Percentiles rank a stretch among this genome's conserved stretches.
phyloP scores from a whole-genome alignment of 805 yeast species.

The Wickerhamiella qilinensis region DNA sequence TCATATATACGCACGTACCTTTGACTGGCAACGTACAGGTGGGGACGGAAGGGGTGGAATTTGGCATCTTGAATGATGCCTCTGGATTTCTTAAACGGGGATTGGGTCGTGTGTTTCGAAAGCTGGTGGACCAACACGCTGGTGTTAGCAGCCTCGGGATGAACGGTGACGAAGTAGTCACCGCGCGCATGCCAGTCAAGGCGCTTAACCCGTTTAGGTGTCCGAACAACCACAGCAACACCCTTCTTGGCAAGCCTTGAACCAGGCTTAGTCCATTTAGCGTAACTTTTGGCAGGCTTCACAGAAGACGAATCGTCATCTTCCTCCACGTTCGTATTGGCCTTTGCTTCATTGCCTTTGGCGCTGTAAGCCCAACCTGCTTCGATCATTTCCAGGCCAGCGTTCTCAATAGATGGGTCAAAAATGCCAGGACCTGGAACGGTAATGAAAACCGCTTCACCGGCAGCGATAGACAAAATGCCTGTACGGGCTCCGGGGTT shows the following conservation, averaged over 20 bases:
- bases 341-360: constrained; percentile 17
- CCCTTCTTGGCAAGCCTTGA: constrained; percentile 44
- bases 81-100: constrained; percentile 84
- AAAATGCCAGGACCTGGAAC: constrained; percentile 70
- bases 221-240: constrained; percentile 54
- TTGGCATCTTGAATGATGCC: constrained; percentile 93
- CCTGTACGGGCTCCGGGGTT: constrained; percentile 64
- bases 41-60: constrained; percentile 94
- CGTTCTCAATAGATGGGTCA: constrained; percentile 74
- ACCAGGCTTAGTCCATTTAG: constrained; percentile 72
- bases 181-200: constrained; percentile 95
- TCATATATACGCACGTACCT: constrained; percentile 84
- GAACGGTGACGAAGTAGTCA: constrained; percentile 89
- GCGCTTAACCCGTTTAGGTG: constrained; percentile 52
- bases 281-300: constrained; percentile 21
- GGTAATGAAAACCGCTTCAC: constrained; percentile 58
- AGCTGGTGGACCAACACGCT: constrained; percentile 89
- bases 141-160: constrained; percentile 81
- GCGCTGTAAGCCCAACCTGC: constrained; percentile 79
- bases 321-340: constrained; percentile 14
- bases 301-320: constrained; percentile 21
- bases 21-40: constrained; percentile 84
- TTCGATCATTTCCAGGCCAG: constrained; percentile 63
- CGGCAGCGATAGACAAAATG: constrained; percentile 71
- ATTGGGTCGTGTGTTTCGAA: constrained; percentile 85